Evolutionary conservation across 2,329 filamentous ascomycete genomes (phyloP), one percentile per base, ranked within the genome.

Genomic region (Fusarium nygamai): DNA sequence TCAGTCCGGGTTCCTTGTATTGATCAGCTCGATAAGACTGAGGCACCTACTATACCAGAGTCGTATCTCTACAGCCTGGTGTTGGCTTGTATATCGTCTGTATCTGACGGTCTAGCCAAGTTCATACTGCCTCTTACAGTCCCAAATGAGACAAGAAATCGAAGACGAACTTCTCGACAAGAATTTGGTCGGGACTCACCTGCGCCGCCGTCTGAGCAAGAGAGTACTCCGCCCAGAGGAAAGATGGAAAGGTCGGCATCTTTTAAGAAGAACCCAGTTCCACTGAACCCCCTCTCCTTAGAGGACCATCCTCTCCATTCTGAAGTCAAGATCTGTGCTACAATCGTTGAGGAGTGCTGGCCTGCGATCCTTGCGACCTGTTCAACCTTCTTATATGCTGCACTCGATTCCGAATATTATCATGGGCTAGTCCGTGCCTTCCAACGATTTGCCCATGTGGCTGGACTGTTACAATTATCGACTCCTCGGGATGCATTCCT

Each of bases 401-500:
- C 96, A 1, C 86, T 99, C 8, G 96, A 99, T 80, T 93, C 94
- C 3, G 95, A 98, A 61, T 98, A 96, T 77, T 99, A 98, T 78
- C 95, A 98, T 75, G 91, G 92, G 16, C 86, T 99, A 4, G 96
- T 99, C 31, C 90, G 96, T 74, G 94, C 96, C 0, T 97, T 98
- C 76, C 96, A 99, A 78, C 95, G 97, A 74, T 94, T 99, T 78
- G 93, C 96, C 2, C 97, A 99, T 80, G 96, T 98, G 6, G 94
- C 96, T 44, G 97, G 96, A 10, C 86, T 99, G 53, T 84, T 99
- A 14, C 91, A 95, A 71, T 88, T 98, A 16, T 86, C 89, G 19
- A 98, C 96, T 0, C 95, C 96, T 1, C 89, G 96, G 73, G 96
- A 99, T 86, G 96, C 96, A 1, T 97, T 99, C 78, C 86, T 99